A percentile compares a stretch with the other conserved stretches of the same genome.
Evolutionary conservation across 441 rosid species (phyloP).

Genomic region (Populus tomentosa): DNA sequence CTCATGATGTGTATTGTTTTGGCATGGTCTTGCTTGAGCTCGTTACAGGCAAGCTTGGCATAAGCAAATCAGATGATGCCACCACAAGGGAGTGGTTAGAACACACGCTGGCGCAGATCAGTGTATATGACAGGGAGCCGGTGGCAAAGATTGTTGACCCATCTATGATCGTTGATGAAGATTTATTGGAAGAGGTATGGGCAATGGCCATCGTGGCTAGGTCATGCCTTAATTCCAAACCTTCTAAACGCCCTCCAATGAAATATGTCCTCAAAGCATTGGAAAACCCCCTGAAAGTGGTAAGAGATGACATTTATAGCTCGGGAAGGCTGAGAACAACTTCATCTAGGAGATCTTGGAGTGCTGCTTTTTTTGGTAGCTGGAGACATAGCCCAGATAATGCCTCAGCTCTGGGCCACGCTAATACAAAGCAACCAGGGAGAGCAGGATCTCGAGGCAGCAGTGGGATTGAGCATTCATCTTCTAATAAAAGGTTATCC

Average conservation of each 20-base stretch:
- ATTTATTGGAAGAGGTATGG: slow-evolving; percentile 95
- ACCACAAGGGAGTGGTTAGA: slow-evolving; percentile 60
- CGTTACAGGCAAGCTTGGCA: slow-evolving; percentile 83
- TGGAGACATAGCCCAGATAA: slow-evolving; percentile 78
- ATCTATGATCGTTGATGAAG: slow-evolving; percentile 80
- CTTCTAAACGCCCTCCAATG: slow-evolving; percentile 80
- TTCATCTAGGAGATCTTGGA: slow-evolving; percentile 90
- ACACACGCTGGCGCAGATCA: slow-evolving; percentile 61
- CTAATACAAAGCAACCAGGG: slow-evolving; percentile 48
- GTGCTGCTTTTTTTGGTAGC: slow-evolving; percentile 72
- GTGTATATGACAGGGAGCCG: slow-evolving; percentile 72
- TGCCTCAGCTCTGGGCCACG: slow-evolving; percentile 20
- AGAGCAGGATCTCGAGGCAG: slow-evolving; percentile 66
- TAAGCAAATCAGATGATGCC: slow-evolving; percentile 52
- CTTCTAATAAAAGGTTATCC: slow-evolving; percentile 60
- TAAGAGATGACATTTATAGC: slow-evolving; percentile 61
- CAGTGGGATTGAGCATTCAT: slow-evolving; percentile 47
- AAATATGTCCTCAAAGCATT: slow-evolving; percentile 77
- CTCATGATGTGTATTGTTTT: slow-evolving; percentile 84
- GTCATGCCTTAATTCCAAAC: slow-evolving; percentile 89
- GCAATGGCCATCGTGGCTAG: slow-evolving; percentile 95
- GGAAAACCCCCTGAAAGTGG: slow-evolving; percentile 87
- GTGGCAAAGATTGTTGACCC: slow-evolving; percentile 82
- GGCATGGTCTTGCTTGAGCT: slow-evolving; percentile 95
- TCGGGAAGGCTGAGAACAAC: slow-evolving; percentile 67